Evolutionary conservation across 495 filamentous ascomycete species (phyloP).

Genomic region (Apiosordaria backusii): DNA sequence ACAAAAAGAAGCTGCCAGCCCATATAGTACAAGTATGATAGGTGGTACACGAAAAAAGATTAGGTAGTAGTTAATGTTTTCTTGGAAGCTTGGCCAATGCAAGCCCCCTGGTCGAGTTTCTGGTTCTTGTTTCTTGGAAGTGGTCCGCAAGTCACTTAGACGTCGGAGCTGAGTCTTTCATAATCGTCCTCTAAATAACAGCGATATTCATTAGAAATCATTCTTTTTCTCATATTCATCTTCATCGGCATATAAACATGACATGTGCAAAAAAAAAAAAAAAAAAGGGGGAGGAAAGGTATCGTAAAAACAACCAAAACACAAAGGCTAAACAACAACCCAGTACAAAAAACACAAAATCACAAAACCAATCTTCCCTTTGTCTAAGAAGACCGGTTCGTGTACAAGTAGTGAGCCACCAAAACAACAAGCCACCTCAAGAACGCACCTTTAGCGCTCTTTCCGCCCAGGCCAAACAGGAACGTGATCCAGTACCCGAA

Average conservation of each 20-base stretch:
- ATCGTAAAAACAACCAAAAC: background rate
- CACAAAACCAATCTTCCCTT: background rate
- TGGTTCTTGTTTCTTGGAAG: background rate
- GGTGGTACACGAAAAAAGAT: background rate
- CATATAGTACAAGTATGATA: background rate
- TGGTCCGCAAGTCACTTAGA: background rate
- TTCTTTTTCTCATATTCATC: background rate
- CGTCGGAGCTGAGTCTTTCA: background rate
- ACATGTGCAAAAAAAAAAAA: slow-evolving; percentile 10
- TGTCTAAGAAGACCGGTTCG: background rate
- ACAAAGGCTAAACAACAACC: background rate
- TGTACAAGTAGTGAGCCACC: slow-evolving; percentile 20
- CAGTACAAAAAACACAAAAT: background rate
- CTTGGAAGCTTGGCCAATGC: background rate
- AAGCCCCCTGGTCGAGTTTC: background rate
- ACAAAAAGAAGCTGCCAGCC: background rate
- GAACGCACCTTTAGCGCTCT: slow-evolving; percentile 46
- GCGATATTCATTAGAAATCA: background rate
- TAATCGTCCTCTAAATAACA: background rate
- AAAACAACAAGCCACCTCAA: slow-evolving; percentile 46
- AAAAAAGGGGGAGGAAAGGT: slow-evolving; percentile 9
- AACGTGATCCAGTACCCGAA: slow-evolving; percentile 45
- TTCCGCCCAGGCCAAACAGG: slow-evolving; percentile 45
- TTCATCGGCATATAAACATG: background rate
- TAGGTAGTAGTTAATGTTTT: background rate